Percentiles rank a stretch among this genome's conserved stretches.
Evolutionary conservation across 768 basidiomycete genomes (phyloP).

Genomic region (Tulasnella sp.): DNA sequence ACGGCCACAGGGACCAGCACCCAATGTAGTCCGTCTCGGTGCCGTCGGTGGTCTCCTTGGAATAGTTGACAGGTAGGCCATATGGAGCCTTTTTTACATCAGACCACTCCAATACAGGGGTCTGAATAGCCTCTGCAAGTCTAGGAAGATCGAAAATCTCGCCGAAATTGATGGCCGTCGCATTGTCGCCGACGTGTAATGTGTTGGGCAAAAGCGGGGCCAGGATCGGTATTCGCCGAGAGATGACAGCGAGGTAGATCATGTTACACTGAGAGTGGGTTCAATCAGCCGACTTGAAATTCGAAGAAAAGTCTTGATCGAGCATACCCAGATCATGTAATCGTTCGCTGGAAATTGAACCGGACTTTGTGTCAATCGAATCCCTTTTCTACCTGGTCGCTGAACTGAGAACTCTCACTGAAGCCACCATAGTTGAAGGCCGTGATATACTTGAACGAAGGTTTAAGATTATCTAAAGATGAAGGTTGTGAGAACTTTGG

Average conservation of each 20-base stretch:
- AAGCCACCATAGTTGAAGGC: not conserved
- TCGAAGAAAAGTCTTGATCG: not conserved
- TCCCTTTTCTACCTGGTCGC: not conserved
- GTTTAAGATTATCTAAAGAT: not conserved
- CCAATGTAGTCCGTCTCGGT: conserved; percentile 3
- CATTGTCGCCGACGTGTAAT: not conserved
- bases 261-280: not conserved
- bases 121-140: conserved; percentile 33
- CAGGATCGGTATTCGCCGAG: not conserved
- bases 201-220: not conserved
- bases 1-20: conserved; percentile 10
- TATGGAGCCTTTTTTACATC: conserved; percentile 40
- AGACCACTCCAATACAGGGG: conserved; percentile 50
- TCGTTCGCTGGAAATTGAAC: not conserved
- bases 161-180: conserved; percentile 29
- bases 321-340: not conserved
- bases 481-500: not conserved
- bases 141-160: conserved; percentile 50
- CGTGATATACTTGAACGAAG: not conserved
- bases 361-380: not conserved
- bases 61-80: not conserved
- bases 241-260: conserved; percentile 1
- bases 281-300: not conserved
- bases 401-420: not conserved
- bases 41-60: not conserved